A percentile compares a stretch with the other conserved stretches of the same genome.
These are phyloP conservation scores for Candida glaebosa DNA, from an alignment of 805 yeast species.

Conservation along the genomic window DNA sequence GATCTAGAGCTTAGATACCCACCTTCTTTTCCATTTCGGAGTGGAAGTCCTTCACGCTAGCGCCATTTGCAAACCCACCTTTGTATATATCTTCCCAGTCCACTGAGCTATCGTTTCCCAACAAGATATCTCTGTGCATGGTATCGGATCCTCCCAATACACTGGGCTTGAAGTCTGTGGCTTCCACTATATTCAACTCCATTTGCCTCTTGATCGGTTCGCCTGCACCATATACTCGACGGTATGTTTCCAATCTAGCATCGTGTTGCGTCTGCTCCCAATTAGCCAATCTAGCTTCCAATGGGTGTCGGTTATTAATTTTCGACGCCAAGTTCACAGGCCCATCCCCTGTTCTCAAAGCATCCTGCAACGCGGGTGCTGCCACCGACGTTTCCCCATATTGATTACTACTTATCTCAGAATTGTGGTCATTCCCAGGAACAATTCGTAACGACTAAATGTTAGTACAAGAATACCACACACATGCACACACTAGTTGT, in stretches of 20 bases:
- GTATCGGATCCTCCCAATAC: constrained; percentile 55
- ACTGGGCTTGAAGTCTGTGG: constrained; percentile 66
- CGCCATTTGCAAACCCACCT: constrained; percentile 45
- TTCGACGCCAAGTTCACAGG: constrained; percentile 58
- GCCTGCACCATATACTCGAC: constrained; percentile 86
- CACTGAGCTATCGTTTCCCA: constrained; percentile 69
- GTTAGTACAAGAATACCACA: constrained; percentile 3
- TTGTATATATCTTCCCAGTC: constrained; percentile 95
- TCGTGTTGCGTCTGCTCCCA: constrained; percentile 81
- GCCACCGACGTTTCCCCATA: constrained; percentile 58
- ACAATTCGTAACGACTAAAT: constrained; percentile 48
- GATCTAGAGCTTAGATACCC: too few species aligned
- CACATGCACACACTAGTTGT: background rate
- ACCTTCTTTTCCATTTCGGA: constrained; percentile 65
- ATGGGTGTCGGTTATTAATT: constrained; percentile 78
- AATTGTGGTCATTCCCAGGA: constrained; percentile 47
- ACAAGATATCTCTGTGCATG: constrained; percentile 72
- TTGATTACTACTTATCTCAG: constrained; percentile 48
- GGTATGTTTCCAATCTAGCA: constrained; percentile 68
- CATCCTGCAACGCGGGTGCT: constrained; percentile 69
- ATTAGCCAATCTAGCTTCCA: constrained; percentile 66
- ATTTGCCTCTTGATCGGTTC: constrained; percentile 89
- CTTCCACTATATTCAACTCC: constrained; percentile 76
- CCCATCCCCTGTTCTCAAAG: constrained; percentile 62
- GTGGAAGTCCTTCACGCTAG: constrained; percentile 56